Base-by-base conservation (phyloP, 169 alveolate species). In the Babesia sp. region DNA sequence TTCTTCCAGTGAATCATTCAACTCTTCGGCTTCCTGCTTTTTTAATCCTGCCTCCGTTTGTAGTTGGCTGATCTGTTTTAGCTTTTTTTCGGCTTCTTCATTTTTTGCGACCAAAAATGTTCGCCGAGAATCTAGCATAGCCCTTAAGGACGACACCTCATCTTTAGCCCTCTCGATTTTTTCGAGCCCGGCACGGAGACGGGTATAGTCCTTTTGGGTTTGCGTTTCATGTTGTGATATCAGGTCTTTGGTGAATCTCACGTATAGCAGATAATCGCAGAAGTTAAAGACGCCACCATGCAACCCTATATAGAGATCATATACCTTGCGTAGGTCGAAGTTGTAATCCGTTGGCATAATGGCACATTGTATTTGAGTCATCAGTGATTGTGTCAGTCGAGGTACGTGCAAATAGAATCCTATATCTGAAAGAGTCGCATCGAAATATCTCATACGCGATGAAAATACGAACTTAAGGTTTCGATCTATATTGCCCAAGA, bases 251-350 rank as follows among this genome's bases (percentile, higher is more conserved):
- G 96, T 95, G 83, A 96, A 99, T 78, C 92, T 96, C 57, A 97
- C 93, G 85, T 97, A 96, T 73, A 96, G 99, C 55, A 97, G 90
- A 86, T 94, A 97, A 69, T 98, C 99, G 73, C 99, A 91, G 7
- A 99, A 99, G 0, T 98, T 96, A 59, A 14, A 18, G 22, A 31
- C 24, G 0, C 57, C 66, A 9, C 29, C 26, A 24, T 14, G 22
- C 45, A 41, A 41, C 2, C 71, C 54, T 0, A 34, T 26, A 1
- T 26, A 44, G 16, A 69, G 34, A 33, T 69, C 54, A 34, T 69
- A 54, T n/a, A 69, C 39, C 20, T 26, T 41, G 12, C 64, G 34
- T n/a, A 51, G n/a, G 5, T 20, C 37, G 34, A 18, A 8, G n/a
- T 28, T 20, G 44, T 18, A 31, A 6, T 51, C 51, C 3, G 20